Evolutionary conservation across 2,329 filamentous ascomycete genomes (phyloP), one percentile per base, ranked within the genome.

Genomic region (Fusarium paranaense): DNA sequence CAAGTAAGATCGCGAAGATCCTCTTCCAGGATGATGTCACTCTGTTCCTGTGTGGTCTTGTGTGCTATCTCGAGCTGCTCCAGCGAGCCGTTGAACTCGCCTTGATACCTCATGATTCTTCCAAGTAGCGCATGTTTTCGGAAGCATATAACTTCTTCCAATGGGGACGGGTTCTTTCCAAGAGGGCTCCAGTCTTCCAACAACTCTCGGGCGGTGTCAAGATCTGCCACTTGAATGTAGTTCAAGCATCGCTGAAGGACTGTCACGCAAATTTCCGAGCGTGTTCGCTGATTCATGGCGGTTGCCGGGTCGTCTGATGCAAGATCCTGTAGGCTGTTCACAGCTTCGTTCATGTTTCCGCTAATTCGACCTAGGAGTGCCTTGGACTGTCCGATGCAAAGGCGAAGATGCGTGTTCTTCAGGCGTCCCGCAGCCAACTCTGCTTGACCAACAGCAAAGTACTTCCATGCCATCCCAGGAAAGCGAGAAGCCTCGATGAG

Each of bases 401-500:
- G 69, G 20, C 70, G 74, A 57, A 75, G 64, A 45, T 77, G 73
- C 3, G 59, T 60, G 16, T 77, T 68, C 30, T 77, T 73, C 14
- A 76, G 57, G 6, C 67, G 74, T 16, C 63, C 67, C 14, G 70
- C 59, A 42, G 64, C 70, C 59, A 66, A 20, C 30, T 76, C 72
- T 27, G 74, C 74, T 32, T 74, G 70, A 1, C 63, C 63, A 20
- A 76, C 62, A 3, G 70, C 65, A 35, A 77, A 76, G 42, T 76
- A 75, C 30, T 73, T 77, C 74, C 74, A 77, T 22, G 70, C 70
- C 70, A 77, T 75, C n/a, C 64, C 66, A 22, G 74, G 74, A 32
- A 76, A 75, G 9, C 74, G 65, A 18, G 72, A 77, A n/a, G 72
- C 74, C 50, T 76, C 72, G 25, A 77, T 62, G 35, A 76, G 74